phyloP scores from a whole-genome alignment of 1,284 basidiomycete species.

The Porogramme epimiltina region DNA sequence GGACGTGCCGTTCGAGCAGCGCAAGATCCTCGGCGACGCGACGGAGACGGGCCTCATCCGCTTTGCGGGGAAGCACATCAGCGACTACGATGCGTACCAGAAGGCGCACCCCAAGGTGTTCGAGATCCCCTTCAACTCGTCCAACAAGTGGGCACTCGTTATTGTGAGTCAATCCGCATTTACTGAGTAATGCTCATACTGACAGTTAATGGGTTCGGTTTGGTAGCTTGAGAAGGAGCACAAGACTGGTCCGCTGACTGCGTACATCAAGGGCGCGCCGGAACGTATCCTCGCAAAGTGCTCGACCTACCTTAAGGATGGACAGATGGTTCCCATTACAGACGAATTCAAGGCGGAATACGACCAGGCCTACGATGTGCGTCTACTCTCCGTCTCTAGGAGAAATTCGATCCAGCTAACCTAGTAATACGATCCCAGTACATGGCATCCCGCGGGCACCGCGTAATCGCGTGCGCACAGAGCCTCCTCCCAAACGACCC shows the following conservation, averaged over 20 bases:
- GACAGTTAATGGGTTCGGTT: not conserved
- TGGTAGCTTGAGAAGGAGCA: slow-evolving; percentile 57
- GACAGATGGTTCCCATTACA: slow-evolving; percentile 48
- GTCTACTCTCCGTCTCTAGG: slow-evolving; percentile 16
- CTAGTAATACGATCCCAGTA: slow-evolving; percentile 44
- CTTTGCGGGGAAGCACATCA: slow-evolving; percentile 58
- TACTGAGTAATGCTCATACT: not conserved
- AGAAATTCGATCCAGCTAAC: not conserved
- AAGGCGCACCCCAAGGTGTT: slow-evolving; percentile 59
- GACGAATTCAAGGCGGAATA: slow-evolving; percentile 56
- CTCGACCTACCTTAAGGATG: slow-evolving; percentile 58
- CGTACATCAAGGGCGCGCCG: slow-evolving; percentile 69
- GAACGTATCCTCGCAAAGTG: slow-evolving; percentile 69
- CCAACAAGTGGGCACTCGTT: slow-evolving; percentile 72
- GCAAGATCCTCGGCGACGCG: slow-evolving; percentile 66
- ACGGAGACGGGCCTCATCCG: slow-evolving; percentile 70
- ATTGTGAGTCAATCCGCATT: slow-evolving; percentile 57
- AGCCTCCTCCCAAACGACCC: slow-evolving; percentile 48
- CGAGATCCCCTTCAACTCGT: slow-evolving; percentile 73
- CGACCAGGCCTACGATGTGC: slow-evolving; percentile 62
- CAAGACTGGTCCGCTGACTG: slow-evolving; percentile 44
- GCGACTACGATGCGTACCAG: slow-evolving; percentile 55
- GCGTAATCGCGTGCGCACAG: slow-evolving; percentile 71
- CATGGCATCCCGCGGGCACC: slow-evolving; percentile 72
- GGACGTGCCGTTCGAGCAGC: slow-evolving; percentile 63